Evolutionary conservation across 176 grass and related monocot species (phyloP).

Genomic region (Oryza glumipatula): DNA sequence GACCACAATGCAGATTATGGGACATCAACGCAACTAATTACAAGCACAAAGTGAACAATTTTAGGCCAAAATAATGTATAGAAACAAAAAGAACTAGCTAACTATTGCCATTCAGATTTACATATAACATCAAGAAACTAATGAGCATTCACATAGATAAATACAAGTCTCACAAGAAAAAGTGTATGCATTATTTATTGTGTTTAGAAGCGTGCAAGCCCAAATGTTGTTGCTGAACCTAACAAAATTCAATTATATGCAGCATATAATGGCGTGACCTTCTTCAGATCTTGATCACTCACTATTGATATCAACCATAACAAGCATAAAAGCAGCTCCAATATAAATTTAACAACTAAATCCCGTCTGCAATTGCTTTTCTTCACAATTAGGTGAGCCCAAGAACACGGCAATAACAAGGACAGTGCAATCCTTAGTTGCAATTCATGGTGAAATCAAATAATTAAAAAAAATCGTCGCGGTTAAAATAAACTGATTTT

Average conservation of each 20-base stretch:
- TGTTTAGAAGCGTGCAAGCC: not conserved
- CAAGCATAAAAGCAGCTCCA: not conserved
- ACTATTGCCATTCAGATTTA: not conserved
- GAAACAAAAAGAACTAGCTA: not conserved
- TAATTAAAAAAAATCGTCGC: too few relatives aligned
- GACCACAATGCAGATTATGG: not conserved
- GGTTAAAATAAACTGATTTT: too few relatives aligned
- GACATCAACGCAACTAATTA: not conserved
- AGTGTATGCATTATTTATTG: not conserved
- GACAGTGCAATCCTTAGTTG: too few relatives aligned
- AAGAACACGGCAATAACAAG: not conserved
- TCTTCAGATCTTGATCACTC: not conserved
- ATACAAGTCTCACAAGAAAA: not conserved
- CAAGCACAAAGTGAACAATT: not conserved
- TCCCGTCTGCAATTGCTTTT: not conserved
- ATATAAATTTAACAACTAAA: not conserved
- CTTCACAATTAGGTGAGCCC: not conserved
- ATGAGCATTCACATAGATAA: not conserved
- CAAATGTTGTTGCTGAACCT: not conserved
- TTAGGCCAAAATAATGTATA: not conserved
- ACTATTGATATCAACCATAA: not conserved
- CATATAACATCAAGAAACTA: not conserved
- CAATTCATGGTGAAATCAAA: not conserved
- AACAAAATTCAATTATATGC: too few relatives aligned
- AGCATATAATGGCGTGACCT: not conserved